Evolutionary conservation across 1,139 yeast species (phyloP).

Genomic region (Suhomyces coccinellae): DNA sequence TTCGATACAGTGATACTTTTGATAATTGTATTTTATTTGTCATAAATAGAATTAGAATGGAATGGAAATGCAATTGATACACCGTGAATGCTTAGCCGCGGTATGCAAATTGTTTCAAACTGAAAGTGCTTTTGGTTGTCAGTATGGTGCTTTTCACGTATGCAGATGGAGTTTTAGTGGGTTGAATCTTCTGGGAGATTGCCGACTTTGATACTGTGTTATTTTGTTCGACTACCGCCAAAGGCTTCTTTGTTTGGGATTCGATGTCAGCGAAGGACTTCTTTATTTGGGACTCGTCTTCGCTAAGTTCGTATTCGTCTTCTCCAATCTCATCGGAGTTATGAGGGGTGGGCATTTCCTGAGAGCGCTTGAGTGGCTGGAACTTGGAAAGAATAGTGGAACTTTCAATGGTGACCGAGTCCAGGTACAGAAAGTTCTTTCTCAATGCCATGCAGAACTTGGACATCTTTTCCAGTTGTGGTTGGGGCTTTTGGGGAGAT

Average conservation of each 20-base stretch:
- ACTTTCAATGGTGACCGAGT: slow-evolving; percentile 3
- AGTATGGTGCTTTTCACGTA: neutral
- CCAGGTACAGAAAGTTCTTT: slow-evolving; percentile 27
- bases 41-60: too few relatives aligned
- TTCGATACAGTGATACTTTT: too few relatives aligned
- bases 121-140: slow-evolving; percentile 4
- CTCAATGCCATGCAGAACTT: slow-evolving; percentile 26
- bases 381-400: neutral
- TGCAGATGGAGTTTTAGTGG: neutral
- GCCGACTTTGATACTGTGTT: neutral
- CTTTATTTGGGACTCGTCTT: slow-evolving; percentile 12
- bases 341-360: slow-evolving; percentile 7
- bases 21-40: too few relatives aligned
- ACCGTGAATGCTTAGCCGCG: slow-evolving; percentile 14
- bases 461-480: slow-evolving; percentile 8
- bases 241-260: slow-evolving; percentile 2
- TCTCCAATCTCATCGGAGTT: slow-evolving; percentile 12
- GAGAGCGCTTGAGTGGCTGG: neutral
- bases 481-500: slow-evolving; percentile 35
- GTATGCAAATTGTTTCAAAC: slow-evolving; percentile 23
- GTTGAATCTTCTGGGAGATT: neutral
- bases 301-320: slow-evolving; percentile 16
- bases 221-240: neutral
- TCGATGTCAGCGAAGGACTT: slow-evolving; percentile 1
- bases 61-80: neutral